Evolutionary conservation across 768 basidiomycete genomes (phyloP).

Genomic region (Xerocomellus intermedius): DNA sequence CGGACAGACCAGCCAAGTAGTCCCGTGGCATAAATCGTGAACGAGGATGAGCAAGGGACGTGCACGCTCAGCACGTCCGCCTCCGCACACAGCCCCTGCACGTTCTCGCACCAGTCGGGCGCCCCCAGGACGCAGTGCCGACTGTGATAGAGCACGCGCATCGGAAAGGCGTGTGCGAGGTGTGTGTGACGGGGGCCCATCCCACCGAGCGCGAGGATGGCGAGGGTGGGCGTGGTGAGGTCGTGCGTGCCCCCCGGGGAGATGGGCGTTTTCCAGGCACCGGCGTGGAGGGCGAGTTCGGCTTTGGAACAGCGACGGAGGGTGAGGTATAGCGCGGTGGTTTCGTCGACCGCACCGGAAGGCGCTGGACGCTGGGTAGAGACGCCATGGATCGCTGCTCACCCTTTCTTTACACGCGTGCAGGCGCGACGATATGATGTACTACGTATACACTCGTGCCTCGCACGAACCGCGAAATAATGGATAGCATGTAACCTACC

Average conservation of each 20-base stretch:
- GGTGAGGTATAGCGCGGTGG: slow-evolving; percentile 79
- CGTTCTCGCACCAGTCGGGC: slow-evolving; percentile 66
- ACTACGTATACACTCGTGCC: too few relatives aligned
- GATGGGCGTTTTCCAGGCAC: slow-evolving; percentile 60
- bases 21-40: slow-evolving; percentile 43
- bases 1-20: slow-evolving; percentile 62
- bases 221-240: slow-evolving; percentile 65
- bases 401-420: too few relatives aligned
- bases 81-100: slow-evolving; percentile 60
- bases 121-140: slow-evolving; percentile 54
- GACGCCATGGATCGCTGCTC: too few relatives aligned
- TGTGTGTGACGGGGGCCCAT: slow-evolving; percentile 71
- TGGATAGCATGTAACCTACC: too few relatives aligned
- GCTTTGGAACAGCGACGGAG: slow-evolving; percentile 68
- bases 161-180: slow-evolving; percentile 76
- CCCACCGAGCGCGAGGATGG: slow-evolving; percentile 75
- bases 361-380: too few relatives aligned
- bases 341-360: slow-evolving; percentile 87
- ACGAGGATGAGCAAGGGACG: slow-evolving; percentile 35
- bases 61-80: slow-evolving; percentile 85
- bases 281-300: slow-evolving; percentile 52
- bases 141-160: slow-evolving; percentile 84
- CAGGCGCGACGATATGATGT: too few relatives aligned
- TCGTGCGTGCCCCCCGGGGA: slow-evolving; percentile 54
- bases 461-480: too few relatives aligned